Percentiles rank a stretch among this genome's conserved stretches.
phyloP scores from a whole-genome alignment of 192 early-diverging fungal genomes.

The Gonapodya prolifera region DNA sequence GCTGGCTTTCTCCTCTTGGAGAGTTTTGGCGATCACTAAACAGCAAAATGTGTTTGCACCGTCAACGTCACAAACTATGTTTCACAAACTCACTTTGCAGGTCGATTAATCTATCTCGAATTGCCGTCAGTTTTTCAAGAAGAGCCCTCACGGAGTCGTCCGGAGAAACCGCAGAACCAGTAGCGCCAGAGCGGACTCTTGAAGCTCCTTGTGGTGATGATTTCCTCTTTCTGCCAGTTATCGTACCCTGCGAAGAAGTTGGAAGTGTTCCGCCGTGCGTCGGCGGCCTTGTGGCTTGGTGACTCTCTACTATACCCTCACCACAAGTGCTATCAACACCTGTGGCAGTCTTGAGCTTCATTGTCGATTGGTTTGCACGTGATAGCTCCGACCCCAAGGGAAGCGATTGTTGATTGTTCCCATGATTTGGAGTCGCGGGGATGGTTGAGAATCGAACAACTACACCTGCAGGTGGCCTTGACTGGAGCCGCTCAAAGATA shows the following conservation, averaged over 20 bases:
- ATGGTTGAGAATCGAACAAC: background rate
- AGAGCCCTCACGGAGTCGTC: constrained; percentile 21
- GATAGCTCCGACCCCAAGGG: background rate
- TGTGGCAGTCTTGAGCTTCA: constrained; percentile 1
- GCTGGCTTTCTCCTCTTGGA: background rate
- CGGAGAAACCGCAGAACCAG: background rate
- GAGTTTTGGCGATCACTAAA: background rate
- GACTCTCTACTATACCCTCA: background rate
- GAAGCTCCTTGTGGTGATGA: background rate
- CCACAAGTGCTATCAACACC: background rate
- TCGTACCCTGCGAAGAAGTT: constrained; percentile 5
- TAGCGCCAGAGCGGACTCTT: constrained; percentile 10
- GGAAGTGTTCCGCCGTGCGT: constrained; percentile 4
- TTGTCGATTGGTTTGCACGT: constrained; percentile 2
- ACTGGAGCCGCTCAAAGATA: constrained; percentile 30
- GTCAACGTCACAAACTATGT: background rate
- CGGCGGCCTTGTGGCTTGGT: background rate
- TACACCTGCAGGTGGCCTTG: constrained; percentile 1
- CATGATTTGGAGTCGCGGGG: background rate
- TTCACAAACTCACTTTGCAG: constrained; percentile 8
- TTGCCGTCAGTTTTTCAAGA: constrained; percentile 35
- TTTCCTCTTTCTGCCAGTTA: background rate
- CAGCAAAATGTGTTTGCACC: background rate
- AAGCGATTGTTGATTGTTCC: background rate
- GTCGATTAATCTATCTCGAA: constrained; percentile 37